Evolutionary conservation across 768 basidiomycete species (phyloP).

Genomic region (Pleurotus djamor): DNA sequence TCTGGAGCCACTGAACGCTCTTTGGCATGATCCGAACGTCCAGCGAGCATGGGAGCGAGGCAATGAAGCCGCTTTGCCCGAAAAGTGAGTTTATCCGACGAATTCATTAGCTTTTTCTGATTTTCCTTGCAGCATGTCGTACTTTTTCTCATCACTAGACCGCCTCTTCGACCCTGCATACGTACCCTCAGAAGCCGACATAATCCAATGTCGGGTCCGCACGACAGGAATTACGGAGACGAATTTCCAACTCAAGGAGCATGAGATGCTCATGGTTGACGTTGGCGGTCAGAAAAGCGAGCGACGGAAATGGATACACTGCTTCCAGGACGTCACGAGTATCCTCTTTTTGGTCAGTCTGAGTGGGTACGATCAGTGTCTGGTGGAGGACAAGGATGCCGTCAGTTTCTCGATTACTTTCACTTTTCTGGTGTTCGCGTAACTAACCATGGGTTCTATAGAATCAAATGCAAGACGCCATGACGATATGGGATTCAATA

Average conservation of each 20-base stretch:
- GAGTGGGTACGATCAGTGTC: constrained; percentile 92
- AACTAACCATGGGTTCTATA: constrained; percentile 20
- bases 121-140: constrained; percentile 46
- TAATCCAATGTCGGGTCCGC: constrained; percentile 80
- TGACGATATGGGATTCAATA: constrained; percentile 99
- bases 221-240: constrained; percentile 94
- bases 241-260: constrained; percentile 72
- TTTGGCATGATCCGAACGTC: constrained; percentile 80
- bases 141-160: constrained; percentile 80
- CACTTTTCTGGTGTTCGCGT: no score
- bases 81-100: constrained; percentile 59
- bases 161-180: constrained; percentile 76
- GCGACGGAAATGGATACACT: constrained; percentile 91
- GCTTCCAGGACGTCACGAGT: constrained; percentile 92
- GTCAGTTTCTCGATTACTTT: constrained; percentile 39
- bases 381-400: constrained; percentile 90
- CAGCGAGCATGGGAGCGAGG: constrained; percentile 77
- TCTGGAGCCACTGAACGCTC: constrained; percentile 58
- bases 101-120: background rate
- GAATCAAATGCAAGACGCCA: constrained; percentile 99
- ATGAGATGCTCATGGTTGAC: constrained; percentile 92
- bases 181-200: constrained; percentile 81
- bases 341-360: constrained; percentile 90
- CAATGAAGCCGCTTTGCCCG: constrained; percentile 89
- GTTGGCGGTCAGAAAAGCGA: constrained; percentile 94